Evolutionary conservation across 2,329 filamentous ascomycete genomes (phyloP), one percentile per base, ranked within the genome.

Genomic region (Colletotrichum magnum): DNA sequence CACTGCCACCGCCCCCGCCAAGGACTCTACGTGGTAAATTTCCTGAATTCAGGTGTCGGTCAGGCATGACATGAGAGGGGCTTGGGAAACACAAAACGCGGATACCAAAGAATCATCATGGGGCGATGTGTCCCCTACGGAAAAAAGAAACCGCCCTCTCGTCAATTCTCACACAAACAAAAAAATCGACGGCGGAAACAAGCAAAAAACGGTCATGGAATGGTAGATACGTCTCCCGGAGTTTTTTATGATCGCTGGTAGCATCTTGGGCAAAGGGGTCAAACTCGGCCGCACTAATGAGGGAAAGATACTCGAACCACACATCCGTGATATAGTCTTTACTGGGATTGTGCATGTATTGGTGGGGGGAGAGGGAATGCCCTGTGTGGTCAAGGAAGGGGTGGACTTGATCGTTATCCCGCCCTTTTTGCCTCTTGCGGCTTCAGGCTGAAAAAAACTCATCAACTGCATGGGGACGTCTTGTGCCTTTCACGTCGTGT

Each of bases 261-360:
- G 67, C 67, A 67, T 67, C 54, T 66, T 60, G 48, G 60, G 68
- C 57, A 66, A 66, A 70, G 59, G 83, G 84, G 83, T 86, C 83
- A 84, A 87, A 86, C 77, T 89, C 89, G 87, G 87, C 84, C 86
- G 92, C 90, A 92, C 94, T 98, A 88, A 98, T 93, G 95, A 98
- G 94, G 95, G 95, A 98, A 98, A 98, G 95, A 98, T 94, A 97
- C 92, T 94, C 88, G 81, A 82, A 36, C 70, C 58, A 24, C 69
- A 51, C 64, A 57, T 60, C 62, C 62, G 59, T 69, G 59, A 64
- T 67, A 67, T 69, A 67, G 67, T 61, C 67, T 58, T 28, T 41
- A 48, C 53, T 50, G 57, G 69, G 73, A 69, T 60, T 72, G 68
- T 68, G 64, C 67, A 70, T 70, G 68, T 64, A 67, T 59, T 75